These are phyloP conservation scores for Boletus vermiculosoides DNA, from an alignment of 768 basidiomycete species.

Conservation along the genomic window DNA sequence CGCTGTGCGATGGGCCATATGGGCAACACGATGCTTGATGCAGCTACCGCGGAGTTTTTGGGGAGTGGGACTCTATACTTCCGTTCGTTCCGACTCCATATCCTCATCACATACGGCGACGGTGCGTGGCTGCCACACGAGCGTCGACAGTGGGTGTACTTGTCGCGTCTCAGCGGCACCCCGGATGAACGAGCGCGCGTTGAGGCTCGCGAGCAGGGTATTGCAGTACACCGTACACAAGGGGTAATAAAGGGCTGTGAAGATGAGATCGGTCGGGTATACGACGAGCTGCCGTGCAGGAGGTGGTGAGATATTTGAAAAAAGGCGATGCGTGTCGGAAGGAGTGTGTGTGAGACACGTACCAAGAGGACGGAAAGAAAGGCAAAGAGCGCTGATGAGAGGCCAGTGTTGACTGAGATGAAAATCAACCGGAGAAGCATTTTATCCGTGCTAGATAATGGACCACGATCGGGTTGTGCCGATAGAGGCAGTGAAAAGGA, in stretches of 20 bases:
- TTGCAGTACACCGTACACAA: conserved; percentile 35
- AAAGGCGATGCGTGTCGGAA: neutral
- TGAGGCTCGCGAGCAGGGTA: conserved; percentile 34
- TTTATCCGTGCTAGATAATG: conserved; percentile 21
- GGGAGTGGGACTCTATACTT: neutral
- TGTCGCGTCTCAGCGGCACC: neutral
- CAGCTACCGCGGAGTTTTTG: neutral
- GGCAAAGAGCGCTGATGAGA: conserved; percentile 23
- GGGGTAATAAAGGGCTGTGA: conserved; percentile 29
- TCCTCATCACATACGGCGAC: neutral
- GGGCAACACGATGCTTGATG: neutral
- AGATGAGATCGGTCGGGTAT: conserved; percentile 25
- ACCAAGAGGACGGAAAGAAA: conserved; percentile 23
- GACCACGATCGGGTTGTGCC: neutral
- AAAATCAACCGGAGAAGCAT: conserved; percentile 27
- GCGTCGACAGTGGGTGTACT: neutral
- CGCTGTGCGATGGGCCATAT: neutral
- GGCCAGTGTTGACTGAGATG: conserved; percentile 26
- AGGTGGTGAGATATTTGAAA: neutral
- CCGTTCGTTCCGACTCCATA: neutral
- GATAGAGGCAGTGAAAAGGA: neutral
- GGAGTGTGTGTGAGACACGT: neutral
- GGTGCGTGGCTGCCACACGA: conserved; percentile 7
- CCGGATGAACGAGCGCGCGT: conserved; percentile 22
- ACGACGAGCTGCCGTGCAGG: conserved; percentile 16